Conservation (phyloP, 75 land plant genomes). For the Cryptomeria japonica region DNA sequence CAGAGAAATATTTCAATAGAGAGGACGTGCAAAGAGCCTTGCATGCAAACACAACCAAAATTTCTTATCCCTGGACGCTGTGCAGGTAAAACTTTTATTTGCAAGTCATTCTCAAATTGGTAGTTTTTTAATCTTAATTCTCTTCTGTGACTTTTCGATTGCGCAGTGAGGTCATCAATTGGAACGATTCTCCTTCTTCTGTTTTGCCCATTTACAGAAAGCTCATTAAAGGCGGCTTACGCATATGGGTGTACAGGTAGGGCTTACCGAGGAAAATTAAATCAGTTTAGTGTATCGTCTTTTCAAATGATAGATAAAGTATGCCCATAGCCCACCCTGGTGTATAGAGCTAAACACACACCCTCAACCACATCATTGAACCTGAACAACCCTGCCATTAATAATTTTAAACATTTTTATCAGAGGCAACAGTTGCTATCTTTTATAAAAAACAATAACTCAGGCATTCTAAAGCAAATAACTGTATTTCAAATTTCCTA, state of each 20-base stretch:
- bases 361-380: background rate
- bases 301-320: no score
- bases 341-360: background rate
- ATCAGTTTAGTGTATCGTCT: background rate
- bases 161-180: slow-evolving; percentile 33
- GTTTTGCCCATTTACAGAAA: slow-evolving; percentile 47
- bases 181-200: slow-evolving; percentile 50
- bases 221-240: slow-evolving; percentile 56
- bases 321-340: background rate
- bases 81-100: slow-evolving; percentile 61
- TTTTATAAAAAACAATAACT: no score
- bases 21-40: slow-evolving; percentile 80
- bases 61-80: slow-evolving; percentile 53
- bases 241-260: slow-evolving; percentile 75
- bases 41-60: slow-evolving; percentile 67
- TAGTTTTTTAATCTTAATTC: background rate
- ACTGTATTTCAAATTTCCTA: background rate
- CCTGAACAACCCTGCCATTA: background rate
- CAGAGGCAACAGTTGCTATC: background rate
- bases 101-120: background rate
- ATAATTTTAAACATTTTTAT: background rate
- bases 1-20: slow-evolving; percentile 59
- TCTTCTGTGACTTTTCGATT: background rate
- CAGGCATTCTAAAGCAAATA: background rate
- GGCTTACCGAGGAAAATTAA: background rate